Evolutionary conservation across 768 basidiomycete species (phyloP).

Genomic region (Chalciporus chontae): DNA sequence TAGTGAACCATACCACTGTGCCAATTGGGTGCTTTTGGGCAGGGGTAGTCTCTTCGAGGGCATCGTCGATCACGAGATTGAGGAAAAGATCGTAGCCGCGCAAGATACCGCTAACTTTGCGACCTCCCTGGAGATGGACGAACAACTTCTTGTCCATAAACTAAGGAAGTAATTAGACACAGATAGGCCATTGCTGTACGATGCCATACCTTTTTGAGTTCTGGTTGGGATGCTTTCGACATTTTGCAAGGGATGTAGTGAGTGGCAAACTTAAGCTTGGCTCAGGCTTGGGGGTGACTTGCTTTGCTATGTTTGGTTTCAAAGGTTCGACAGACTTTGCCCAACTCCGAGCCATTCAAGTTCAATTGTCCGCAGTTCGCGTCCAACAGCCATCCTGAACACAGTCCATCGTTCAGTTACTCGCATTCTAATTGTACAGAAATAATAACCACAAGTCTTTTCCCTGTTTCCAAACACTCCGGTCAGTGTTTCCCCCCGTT

Average conservation of each 20-base stretch:
- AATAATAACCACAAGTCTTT: not conserved
- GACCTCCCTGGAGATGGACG: constrained; percentile 89
- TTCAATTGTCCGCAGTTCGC: too few species aligned
- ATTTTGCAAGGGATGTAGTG: constrained; percentile 38
- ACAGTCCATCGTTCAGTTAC: not conserved
- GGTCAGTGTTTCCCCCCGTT: constrained; percentile 14
- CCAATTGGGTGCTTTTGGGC: constrained; percentile 90
- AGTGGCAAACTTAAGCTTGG: not conserved
- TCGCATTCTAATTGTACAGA: not conserved
- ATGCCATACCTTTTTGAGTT: constrained; percentile 89
- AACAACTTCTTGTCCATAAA: constrained; percentile 99
- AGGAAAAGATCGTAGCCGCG: constrained; percentile 99
- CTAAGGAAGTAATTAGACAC: constrained; percentile 35
- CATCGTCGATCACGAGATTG: constrained; percentile 96
- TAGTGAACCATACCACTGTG: constrained; percentile 68
- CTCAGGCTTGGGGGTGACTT: constrained; percentile 9
- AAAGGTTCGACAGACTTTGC: not conserved
- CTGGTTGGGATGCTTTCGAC: constrained; percentile 96
- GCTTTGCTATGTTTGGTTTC: constrained; percentile 34
- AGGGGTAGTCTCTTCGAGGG: constrained; percentile 84
- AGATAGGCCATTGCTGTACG: constrained; percentile 1
- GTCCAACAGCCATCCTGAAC: not conserved
- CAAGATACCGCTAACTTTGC: constrained; percentile 91
- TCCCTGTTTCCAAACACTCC: not conserved
- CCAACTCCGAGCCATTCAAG: not conserved